Conservation (phyloP, 371 early-diverging fungal species). For the Mucor mucedo region DNA sequence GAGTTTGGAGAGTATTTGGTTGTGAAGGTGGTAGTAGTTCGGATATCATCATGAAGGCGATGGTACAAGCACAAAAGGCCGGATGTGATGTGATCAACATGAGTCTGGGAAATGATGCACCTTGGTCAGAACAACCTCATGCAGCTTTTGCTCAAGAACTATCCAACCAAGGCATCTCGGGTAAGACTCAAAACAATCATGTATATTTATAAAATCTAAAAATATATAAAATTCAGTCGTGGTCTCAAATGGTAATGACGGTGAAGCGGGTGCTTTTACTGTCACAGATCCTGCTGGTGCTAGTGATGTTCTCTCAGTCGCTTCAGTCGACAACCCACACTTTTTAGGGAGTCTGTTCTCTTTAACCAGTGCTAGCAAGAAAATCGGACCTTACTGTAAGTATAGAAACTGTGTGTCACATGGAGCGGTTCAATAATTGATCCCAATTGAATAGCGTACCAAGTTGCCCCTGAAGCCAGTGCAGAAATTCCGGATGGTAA, state of each 20-base stretch:
- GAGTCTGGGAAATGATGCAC: constrained; percentile 69
- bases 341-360: constrained; percentile 31
- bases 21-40: constrained; percentile 65
- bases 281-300: constrained; percentile 61
- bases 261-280: constrained; percentile 56
- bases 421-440: no score
- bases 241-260: constrained; percentile 70
- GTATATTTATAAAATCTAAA: not conserved
- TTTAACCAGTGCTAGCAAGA: constrained; percentile 7
- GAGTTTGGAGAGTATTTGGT: constrained; percentile 71
- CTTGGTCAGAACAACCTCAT: constrained; percentile 51
- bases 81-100: constrained; percentile 69
- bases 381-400: constrained; percentile 17
- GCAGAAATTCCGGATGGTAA: constrained; percentile 16
- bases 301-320: constrained; percentile 57
- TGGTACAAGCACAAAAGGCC: constrained; percentile 65
- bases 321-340: constrained; percentile 57
- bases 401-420: not conserved
- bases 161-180: constrained; percentile 32
- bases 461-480: constrained; percentile 11
- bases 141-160: constrained; percentile 61
- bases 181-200: constrained; percentile 42
- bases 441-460: constrained; percentile 2
- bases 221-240: constrained; percentile 54
- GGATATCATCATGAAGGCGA: constrained; percentile 71